A percentile compares a stretch with the other conserved stretches of the same genome.
phyloP scores from a whole-genome alignment of 345 rosid genomes.

The Arabis hirsuta region DNA sequence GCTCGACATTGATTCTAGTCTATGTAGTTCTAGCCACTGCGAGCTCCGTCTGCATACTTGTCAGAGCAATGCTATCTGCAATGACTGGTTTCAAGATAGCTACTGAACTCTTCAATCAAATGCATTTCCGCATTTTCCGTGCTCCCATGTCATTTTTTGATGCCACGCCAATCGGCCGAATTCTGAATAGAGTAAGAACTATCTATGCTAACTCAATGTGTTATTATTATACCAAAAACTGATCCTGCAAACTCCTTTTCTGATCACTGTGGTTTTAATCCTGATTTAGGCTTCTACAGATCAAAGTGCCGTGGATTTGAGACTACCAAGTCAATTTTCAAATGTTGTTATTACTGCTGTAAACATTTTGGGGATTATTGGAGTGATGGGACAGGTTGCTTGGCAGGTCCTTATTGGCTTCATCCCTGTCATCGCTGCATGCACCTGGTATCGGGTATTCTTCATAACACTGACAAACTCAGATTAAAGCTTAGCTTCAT shows the following conservation, averaged over 20 bases:
- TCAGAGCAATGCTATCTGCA: slow-evolving; percentile 54
- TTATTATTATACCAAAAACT: background rate
- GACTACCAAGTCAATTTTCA: slow-evolving; percentile 54
- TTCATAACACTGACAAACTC: slow-evolving; percentile 19
- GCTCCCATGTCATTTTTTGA: slow-evolving; percentile 85
- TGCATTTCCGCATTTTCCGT: slow-evolving; percentile 63
- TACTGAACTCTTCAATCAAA: slow-evolving; percentile 62
- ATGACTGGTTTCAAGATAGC: slow-evolving; percentile 67
- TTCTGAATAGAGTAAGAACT: slow-evolving; percentile 62
- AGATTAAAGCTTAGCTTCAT: slow-evolving; percentile 17
- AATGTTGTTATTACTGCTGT: slow-evolving; percentile 49
- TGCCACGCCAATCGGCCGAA: slow-evolving; percentile 73
- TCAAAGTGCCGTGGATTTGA: slow-evolving; percentile 68
- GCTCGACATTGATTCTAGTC: slow-evolving; percentile 52
- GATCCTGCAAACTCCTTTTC: slow-evolving; percentile 2
- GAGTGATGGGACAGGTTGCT: slow-evolving; percentile 76
- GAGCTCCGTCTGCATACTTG: slow-evolving; percentile 59
- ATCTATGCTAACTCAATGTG: slow-evolving; percentile 8
- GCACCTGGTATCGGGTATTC: slow-evolving; percentile 78
- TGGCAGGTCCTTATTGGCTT: slow-evolving; percentile 84
- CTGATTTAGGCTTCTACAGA: slow-evolving; percentile 74
- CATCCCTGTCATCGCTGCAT: slow-evolving; percentile 59
- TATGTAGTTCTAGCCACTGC: slow-evolving; percentile 58
- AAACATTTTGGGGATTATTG: slow-evolving; percentile 66
- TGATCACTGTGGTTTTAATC: slow-evolving; percentile 34